Conservation (phyloP, 1,284 basidiomycete genomes). For the Tylopilus orsonianus region DNA sequence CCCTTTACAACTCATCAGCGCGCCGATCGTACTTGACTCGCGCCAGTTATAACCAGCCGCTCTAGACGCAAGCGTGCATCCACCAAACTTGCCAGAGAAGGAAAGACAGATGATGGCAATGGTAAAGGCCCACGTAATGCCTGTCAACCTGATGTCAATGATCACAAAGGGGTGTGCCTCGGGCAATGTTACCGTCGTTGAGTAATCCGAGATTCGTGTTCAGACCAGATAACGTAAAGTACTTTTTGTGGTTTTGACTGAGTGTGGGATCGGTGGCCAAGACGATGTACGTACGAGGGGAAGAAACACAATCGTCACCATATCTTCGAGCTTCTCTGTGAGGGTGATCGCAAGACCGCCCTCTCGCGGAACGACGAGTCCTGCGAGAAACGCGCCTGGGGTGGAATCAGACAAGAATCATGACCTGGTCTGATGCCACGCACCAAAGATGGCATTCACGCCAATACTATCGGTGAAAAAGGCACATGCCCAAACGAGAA, state of each 20-base stretch:
- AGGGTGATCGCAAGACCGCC: constrained; percentile 81
- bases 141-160: constrained; percentile 51
- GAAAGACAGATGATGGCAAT: constrained; percentile 80
- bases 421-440: constrained; percentile 24
- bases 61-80: constrained; percentile 70
- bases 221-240: constrained; percentile 86
- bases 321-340: constrained; percentile 83
- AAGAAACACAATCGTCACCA: constrained; percentile 78
- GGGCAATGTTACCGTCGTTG: constrained; percentile 49
- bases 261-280: constrained; percentile 13
- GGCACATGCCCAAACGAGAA: constrained; percentile 80
- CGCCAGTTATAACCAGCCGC: constrained; percentile 73
- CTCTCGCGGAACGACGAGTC: constrained; percentile 88
- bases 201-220: constrained; percentile 85
- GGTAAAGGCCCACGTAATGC: constrained; percentile 90
- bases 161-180: background rate
- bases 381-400: constrained; percentile 80
- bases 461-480: constrained; percentile 96
- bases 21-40: constrained; percentile 85
- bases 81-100: constrained; percentile 81
- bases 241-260: constrained; percentile 42
- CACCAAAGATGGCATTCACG: constrained; percentile 87
- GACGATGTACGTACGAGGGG: constrained; percentile 59
- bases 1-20: constrained; percentile 96
- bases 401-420: constrained; percentile 34